Conservation (phyloP, 208 protist genomes). For the Leishmania arabica region DNA sequence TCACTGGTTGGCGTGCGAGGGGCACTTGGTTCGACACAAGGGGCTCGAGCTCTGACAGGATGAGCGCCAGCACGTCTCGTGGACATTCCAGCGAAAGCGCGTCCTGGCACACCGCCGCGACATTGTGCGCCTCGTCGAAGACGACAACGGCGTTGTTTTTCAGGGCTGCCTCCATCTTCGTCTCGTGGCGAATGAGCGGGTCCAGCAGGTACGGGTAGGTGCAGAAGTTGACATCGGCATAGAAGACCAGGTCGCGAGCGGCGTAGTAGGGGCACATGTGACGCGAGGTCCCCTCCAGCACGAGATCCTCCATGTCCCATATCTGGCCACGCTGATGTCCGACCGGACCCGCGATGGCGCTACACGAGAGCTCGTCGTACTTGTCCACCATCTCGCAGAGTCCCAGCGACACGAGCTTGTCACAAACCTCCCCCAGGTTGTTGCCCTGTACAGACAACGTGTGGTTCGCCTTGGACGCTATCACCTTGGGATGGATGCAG, state of each 20-base stretch:
- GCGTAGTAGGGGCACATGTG: conserved; percentile 95
- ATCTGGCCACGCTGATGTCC: conserved; percentile 36
- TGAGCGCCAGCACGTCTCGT: conserved; percentile 32
- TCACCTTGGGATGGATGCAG: conserved; percentile 90
- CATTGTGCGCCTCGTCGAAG: conserved; percentile 97
- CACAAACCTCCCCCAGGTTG: conserved; percentile 85
- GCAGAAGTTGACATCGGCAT: conserved; percentile 94
- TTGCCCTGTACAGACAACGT: conserved; percentile 70
- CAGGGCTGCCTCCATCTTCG: conserved; percentile 74
- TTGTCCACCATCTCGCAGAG: conserved; percentile 66
- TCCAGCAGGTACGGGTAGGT: conserved; percentile 99
- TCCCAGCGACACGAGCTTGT: conserved; percentile 74
- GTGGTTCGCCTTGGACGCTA: conserved; percentile 46
- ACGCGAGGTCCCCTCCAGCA: conserved; percentile 58
- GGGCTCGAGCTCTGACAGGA: conserved; percentile 55
- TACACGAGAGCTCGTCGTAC: conserved; percentile 56
- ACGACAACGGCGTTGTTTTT: conserved; percentile 90
- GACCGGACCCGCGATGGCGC: conserved; percentile 47
- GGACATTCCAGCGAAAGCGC: conserved; percentile 58
- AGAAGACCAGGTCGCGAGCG: conserved; percentile 75
- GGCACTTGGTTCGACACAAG: conserved; percentile 30
- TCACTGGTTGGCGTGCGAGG: conserved; percentile 5
- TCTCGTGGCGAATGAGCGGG: conserved; percentile 85
- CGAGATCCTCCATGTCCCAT: conserved; percentile 95
- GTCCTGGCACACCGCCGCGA: conserved; percentile 76